Percentiles rank a stretch among this genome's conserved stretches.
Conservation (phyloP, 1,284 basidiomycete genomes). For the Puccinia triticina region DNA sequence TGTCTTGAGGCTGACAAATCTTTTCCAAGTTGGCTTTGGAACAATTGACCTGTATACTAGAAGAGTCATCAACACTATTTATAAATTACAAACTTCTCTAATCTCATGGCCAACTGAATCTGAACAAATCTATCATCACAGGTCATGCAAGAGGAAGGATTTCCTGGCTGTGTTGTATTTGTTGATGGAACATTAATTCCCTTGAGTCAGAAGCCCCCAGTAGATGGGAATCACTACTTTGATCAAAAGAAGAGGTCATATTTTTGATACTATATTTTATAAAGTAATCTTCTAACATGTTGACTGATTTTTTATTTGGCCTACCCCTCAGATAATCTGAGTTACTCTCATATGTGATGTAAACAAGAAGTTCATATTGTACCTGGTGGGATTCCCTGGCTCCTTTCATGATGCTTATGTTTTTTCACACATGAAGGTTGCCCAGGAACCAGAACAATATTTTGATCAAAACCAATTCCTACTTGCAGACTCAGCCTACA, state of each 20-base stretch:
- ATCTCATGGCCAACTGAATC: no score
- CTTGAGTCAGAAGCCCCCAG: background rate
- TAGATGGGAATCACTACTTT: background rate
- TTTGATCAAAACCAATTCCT: conserved; percentile 31
- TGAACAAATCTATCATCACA: background rate
- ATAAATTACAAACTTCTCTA: no score
- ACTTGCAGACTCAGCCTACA: conserved; percentile 1
- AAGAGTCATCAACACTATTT: no score
- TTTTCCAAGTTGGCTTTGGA: no score
- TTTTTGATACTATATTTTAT: background rate
- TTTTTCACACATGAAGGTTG: background rate
- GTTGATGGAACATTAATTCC: background rate
- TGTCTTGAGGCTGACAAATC: no score
- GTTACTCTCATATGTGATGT: conserved; percentile 5
- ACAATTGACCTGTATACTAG: no score
- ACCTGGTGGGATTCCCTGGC: background rate
- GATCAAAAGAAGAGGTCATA: background rate
- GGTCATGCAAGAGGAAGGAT: background rate
- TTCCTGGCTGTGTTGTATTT: no score
- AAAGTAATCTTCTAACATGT: background rate
- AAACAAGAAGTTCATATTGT: background rate
- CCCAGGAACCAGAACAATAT: conserved; percentile 8
- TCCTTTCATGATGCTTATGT: conserved; percentile 19
- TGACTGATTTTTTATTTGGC: background rate
- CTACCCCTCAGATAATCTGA: background rate